phyloP scores from a whole-genome alignment of 2,329 filamentous ascomycete species.

The Coniochaeta sp. region DNA sequence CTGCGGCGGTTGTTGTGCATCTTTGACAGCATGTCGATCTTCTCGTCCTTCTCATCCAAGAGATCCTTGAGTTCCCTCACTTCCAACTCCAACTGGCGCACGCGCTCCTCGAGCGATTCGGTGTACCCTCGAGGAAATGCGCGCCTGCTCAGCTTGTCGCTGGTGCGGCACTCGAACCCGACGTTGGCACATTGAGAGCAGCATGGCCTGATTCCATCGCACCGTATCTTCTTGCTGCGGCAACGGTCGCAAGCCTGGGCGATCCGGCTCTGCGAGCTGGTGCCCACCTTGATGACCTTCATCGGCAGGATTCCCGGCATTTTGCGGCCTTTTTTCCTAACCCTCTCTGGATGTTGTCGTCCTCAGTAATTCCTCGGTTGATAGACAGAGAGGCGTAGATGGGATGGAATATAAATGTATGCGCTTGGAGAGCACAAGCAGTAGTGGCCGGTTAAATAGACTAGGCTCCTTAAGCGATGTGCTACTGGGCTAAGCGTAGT shows the following conservation, averaged over 20 bases:
- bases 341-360: neutral
- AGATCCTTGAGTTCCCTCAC: constrained; percentile 84
- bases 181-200: constrained; percentile 96
- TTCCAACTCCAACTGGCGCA: constrained; percentile 75
- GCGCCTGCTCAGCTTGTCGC: constrained; percentile 90
- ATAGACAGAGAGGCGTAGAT: neutral
- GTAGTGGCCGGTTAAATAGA: neutral
- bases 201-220: constrained; percentile 87
- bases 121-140: constrained; percentile 96
- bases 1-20: constrained; percentile 58
- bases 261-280: constrained; percentile 83
- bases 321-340: constrained; percentile 31
- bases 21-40: constrained; percentile 91
- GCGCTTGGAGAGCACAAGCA: neutral
- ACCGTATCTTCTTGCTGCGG: constrained; percentile 95
- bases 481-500: neutral
- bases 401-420: neutral
- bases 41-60: constrained; percentile 94
- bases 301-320: constrained; percentile 98
- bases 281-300: constrained; percentile 99
- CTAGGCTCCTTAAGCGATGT: neutral
- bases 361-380: constrained; percentile 5
- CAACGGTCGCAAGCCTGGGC: constrained; percentile 93
- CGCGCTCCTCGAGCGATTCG: constrained; percentile 90
- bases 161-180: constrained; percentile 97